Percentiles rank a stretch among this genome's conserved stretches.
These are phyloP conservation scores for Magnaporthales sp. DNA, from an alignment of 2,329 filamentous ascomycete species.

Conservation along the genomic window DNA sequence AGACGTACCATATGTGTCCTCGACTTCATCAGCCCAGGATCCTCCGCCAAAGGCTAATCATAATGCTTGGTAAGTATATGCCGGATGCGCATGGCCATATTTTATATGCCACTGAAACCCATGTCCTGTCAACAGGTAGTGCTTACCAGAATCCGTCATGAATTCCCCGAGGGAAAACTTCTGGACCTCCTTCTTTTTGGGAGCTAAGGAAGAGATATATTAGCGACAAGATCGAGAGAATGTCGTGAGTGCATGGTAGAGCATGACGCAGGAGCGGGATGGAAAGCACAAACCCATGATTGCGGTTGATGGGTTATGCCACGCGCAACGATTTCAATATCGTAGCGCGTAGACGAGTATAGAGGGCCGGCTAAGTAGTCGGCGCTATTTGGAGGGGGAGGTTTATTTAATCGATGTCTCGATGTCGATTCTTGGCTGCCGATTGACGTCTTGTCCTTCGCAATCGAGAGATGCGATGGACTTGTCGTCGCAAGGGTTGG, in stretches of 20 bases:
- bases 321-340: slow-evolving; percentile 19
- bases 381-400: not conserved
- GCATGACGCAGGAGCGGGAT: not conserved
- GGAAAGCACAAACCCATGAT: slow-evolving; percentile 20
- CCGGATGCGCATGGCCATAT: slow-evolving; percentile 90
- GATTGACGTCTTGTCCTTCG: not conserved
- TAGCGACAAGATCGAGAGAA: slow-evolving; percentile 19
- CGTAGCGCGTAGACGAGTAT: slow-evolving; percentile 18
- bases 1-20: slow-evolving; percentile 71
- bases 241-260: slow-evolving; percentile 2
- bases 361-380: slow-evolving; percentile 1
- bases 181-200: slow-evolving; percentile 86
- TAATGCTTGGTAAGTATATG: slow-evolving; percentile 89
- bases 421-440: not conserved
- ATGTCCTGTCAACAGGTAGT: not conserved
- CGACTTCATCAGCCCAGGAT: slow-evolving; percentile 99
- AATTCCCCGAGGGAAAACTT: slow-evolving; percentile 98
- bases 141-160: slow-evolving; percentile 82
- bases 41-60: slow-evolving; percentile 59
- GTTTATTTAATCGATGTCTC: not conserved
- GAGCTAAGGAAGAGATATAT: slow-evolving; percentile 48
- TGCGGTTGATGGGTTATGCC: slow-evolving; percentile 18
- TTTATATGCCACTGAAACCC: not conserved
- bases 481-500: not conserved
- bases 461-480: not conserved